Evolutionary conservation across 306 rosid species (phyloP).

Genomic region (Bauhinia variegata): DNA sequence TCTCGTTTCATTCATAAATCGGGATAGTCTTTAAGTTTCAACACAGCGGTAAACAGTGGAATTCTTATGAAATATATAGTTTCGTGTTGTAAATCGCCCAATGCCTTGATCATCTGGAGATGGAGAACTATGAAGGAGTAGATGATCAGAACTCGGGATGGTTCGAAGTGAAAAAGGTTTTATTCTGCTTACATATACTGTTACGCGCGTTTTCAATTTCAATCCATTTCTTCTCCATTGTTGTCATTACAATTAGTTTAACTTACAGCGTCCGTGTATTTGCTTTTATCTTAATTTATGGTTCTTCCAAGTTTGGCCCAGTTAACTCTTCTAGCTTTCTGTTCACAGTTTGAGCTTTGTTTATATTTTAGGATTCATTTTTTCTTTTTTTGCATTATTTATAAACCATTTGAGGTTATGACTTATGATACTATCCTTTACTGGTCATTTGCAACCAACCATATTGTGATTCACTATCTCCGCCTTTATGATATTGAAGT

Average conservation of each 20-base stretch:
- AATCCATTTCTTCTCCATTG: background rate
- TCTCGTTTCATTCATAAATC: background rate
- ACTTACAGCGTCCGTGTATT: background rate
- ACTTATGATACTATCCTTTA: background rate
- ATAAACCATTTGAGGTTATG: background rate
- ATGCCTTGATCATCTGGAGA: slow-evolving; percentile 49
- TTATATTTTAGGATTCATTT: background rate
- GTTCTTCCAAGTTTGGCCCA: slow-evolving; percentile 10
- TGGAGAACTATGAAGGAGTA: slow-evolving; percentile 64
- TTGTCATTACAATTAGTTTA: slow-evolving; percentile 5
- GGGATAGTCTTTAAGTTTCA: background rate
- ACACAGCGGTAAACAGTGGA: slow-evolving; percentile 24
- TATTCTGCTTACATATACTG: slow-evolving; percentile 6
- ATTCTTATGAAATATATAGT: slow-evolving; percentile 28
- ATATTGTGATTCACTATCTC: slow-evolving; percentile 10
- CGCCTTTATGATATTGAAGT: slow-evolving; percentile 17
- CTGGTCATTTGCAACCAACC: slow-evolving; percentile 3
- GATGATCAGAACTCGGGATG: slow-evolving; percentile 98
- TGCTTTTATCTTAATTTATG: slow-evolving; percentile 20
- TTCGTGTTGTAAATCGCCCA: slow-evolving; percentile 17
- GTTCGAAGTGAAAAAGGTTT: slow-evolving; percentile 95
- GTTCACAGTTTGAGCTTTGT: background rate
- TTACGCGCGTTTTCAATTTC: slow-evolving; percentile 2
- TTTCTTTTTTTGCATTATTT: background rate
- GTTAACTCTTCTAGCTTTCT: slow-evolving; percentile 1